phyloP scores from a whole-genome alignment of 1,139 yeast species.

The Saccharomycopsis hybrid region DNA sequence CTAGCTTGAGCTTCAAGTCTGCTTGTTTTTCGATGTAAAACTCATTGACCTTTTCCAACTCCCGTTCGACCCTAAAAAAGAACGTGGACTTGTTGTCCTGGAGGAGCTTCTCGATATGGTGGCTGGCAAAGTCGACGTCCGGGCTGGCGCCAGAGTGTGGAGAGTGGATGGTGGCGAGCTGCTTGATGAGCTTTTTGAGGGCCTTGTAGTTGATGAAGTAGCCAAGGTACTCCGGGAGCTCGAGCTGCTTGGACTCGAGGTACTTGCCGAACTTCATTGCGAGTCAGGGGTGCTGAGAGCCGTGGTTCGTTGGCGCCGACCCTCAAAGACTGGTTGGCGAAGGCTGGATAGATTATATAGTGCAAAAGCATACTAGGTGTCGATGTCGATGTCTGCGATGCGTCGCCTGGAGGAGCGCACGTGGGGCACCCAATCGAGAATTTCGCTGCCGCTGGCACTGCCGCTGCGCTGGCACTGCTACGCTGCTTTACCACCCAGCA shows the following conservation, averaged over 20 bases:
- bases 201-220: conserved; percentile 94
- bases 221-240: conserved; percentile 89
- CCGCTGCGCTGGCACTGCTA: too few relatives aligned
- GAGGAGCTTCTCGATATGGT: conserved; percentile 46
- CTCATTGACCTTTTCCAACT: conserved; percentile 85
- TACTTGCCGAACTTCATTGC: conserved; percentile 89
- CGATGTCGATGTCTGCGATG: too few relatives aligned
- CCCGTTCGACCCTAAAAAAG: conserved; percentile 88
- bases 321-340: too few relatives aligned
- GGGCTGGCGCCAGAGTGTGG: neutral
- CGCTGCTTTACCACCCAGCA: neutral
- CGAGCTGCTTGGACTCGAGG: conserved; percentile 88
- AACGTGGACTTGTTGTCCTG: conserved; percentile 92
- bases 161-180: conserved; percentile 43
- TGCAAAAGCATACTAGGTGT: too few relatives aligned
- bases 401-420: neutral
- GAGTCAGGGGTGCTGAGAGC: too few relatives aligned
- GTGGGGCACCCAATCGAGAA: neutral
- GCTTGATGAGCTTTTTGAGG: conserved; percentile 65
- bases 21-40: conserved; percentile 89
- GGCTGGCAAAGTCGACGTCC: conserved; percentile 23
- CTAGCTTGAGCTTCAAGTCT: conserved; percentile 70
- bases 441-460: too few relatives aligned
- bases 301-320: too few relatives aligned
- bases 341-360: too few relatives aligned